Conservation (phyloP, 371 early-diverging fungal genomes). For the Zychaea mexicana region DNA sequence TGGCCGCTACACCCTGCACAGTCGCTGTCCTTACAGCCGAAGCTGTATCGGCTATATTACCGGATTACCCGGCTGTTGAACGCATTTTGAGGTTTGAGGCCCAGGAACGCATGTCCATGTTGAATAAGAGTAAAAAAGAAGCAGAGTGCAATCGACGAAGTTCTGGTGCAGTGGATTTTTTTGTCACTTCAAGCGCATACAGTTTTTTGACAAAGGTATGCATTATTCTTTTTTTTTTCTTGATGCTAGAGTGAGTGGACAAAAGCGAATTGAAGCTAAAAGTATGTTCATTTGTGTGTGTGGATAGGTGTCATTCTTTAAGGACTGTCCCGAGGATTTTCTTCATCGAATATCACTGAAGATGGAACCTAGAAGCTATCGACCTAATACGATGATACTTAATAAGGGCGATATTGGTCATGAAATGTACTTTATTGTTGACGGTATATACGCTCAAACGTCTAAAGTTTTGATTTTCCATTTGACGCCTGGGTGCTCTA, state of each 20-base stretch:
- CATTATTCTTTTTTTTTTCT: not conserved
- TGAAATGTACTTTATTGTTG: slow-evolving; percentile 82
- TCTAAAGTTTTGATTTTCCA: too few relatives aligned
- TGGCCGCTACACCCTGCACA: slow-evolving; percentile 70
- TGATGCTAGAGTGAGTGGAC: not conserved
- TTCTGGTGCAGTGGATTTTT: slow-evolving; percentile 8
- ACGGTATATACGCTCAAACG: slow-evolving; percentile 50
- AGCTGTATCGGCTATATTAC: slow-evolving; percentile 46
- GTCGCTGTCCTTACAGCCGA: slow-evolving; percentile 68
- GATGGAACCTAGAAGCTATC: slow-evolving; percentile 53
- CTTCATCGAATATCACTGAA: slow-evolving; percentile 53
- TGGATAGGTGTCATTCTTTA: slow-evolving; percentile 52
- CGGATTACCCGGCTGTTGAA: slow-evolving; percentile 61
- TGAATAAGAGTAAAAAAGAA: slow-evolving; percentile 25
- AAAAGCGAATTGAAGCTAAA: too few relatives aligned
- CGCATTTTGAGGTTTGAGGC: slow-evolving; percentile 59
- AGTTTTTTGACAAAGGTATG: slow-evolving; percentile 36
- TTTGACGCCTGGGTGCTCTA: too few relatives aligned
- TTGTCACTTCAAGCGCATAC: slow-evolving; percentile 26
- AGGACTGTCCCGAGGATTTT: slow-evolving; percentile 53
- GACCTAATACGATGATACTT: slow-evolving; percentile 48
- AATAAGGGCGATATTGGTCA: slow-evolving; percentile 73
- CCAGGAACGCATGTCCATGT: slow-evolving; percentile 53
- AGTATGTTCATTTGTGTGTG: not conserved
- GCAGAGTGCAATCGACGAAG: not conserved